Percentiles rank a stretch among this genome's conserved stretches.
Evolutionary conservation across 2,329 filamentous ascomycete species (phyloP).

Genomic region (Ophiostoma ips): DNA sequence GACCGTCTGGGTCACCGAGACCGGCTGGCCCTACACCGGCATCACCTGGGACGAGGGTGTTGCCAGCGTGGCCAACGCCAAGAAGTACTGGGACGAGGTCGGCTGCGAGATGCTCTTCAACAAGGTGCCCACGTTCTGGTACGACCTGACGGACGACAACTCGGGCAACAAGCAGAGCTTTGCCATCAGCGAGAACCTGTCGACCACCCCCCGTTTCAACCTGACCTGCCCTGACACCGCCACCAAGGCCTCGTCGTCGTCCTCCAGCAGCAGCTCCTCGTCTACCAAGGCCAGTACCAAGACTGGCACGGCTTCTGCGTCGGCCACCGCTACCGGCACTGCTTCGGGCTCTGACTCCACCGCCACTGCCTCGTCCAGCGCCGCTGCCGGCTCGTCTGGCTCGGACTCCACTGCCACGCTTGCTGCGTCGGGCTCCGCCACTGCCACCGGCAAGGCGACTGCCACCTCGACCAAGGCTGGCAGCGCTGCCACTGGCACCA

Average conservation of each 20-base stretch:
- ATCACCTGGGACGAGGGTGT: conserved; percentile 46
- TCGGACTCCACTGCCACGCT: background rate
- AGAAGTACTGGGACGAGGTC: conserved; percentile 66
- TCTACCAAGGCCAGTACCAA: conserved; percentile 5
- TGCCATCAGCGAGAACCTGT: conserved; percentile 42
- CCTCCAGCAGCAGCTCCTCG: conserved; percentile 8
- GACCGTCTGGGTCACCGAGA: conserved; percentile 76
- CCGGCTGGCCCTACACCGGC: conserved; percentile 74
- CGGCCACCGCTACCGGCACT: background rate
- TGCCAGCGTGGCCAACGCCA: conserved; percentile 52
- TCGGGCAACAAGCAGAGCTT: conserved; percentile 47
- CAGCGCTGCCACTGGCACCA: conserved; percentile 15
- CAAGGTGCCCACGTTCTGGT: conserved; percentile 59
- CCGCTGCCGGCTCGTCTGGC: background rate
- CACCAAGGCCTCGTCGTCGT: conserved; percentile 8
- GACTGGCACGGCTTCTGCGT: background rate
- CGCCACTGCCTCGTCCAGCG: background rate
- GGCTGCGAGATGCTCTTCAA: conserved; percentile 53
- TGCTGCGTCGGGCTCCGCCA: background rate
- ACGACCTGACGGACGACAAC: conserved; percentile 55
- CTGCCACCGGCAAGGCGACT: conserved; percentile 10
- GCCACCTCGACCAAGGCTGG: background rate
- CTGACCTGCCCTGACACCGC: conserved; percentile 39
- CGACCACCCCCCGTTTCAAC: conserved; percentile 45
- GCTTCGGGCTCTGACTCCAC: background rate